Conservation (phyloP, 306 rosid species). For the apple (Malus domestica) region DNA sequence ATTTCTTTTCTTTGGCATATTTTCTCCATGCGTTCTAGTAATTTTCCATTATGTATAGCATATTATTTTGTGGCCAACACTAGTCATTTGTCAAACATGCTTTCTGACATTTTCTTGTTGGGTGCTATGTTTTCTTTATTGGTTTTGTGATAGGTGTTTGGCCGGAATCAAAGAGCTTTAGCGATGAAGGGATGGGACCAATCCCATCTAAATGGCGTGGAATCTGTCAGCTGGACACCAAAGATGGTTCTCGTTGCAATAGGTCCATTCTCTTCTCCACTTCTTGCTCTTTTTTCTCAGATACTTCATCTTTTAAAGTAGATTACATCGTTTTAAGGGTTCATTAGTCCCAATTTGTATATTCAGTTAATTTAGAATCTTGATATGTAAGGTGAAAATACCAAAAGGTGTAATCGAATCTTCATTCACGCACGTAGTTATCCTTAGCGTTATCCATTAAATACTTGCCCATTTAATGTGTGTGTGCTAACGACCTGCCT, state of each 20-base stretch:
- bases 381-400: not conserved
- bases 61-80: not conserved
- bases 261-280: conserved; percentile 26
- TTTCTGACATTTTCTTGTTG: not conserved
- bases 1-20: not conserved
- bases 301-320: no score
- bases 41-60: not conserved
- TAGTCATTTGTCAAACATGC: not conserved
- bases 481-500: not conserved
- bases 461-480: not conserved
- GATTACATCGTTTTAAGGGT: not conserved
- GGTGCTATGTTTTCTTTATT: not conserved
- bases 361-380: not conserved
- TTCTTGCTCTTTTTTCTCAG: not conserved
- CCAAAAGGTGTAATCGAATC: not conserved
- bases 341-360: not conserved
- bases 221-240: conserved; percentile 31
- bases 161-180: conserved; percentile 71
- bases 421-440: not conserved
- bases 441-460: not conserved
- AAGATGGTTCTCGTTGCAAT: conserved; percentile 37
- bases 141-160: conserved; percentile 41
- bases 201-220: conserved; percentile 65
- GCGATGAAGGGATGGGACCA: conserved; percentile 52
- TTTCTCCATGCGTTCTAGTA: not conserved